phyloP scores from a whole-genome alignment of 2,329 filamentous ascomycete genomes.

The Fusarium miscanthi region DNA sequence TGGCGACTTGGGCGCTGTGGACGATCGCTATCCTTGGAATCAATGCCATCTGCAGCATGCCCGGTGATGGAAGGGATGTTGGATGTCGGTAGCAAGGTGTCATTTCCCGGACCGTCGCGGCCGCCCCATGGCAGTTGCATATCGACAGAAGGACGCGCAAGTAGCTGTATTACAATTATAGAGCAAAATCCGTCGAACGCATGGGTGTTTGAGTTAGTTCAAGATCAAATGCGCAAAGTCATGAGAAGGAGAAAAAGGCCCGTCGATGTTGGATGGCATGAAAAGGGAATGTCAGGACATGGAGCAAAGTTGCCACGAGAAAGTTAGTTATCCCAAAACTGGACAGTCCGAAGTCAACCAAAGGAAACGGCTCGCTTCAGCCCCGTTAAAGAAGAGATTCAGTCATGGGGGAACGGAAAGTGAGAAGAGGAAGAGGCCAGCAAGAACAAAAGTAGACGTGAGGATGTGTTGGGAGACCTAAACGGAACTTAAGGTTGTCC shows the following conservation, averaged over 20 bases:
- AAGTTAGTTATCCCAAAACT: conserved; percentile 6
- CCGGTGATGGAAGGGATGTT: conserved; percentile 50
- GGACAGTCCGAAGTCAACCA: conserved; percentile 22
- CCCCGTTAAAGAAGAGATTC: not conserved
- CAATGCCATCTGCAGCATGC: conserved; percentile 41
- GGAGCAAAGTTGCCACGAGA: conserved; percentile 24
- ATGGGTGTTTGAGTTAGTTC: conserved; percentile 34
- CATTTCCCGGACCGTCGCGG: conserved; percentile 47
- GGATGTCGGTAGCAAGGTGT: conserved; percentile 50
- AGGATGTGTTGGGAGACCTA: conserved; percentile 22
- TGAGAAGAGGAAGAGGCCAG: conserved; percentile 31
- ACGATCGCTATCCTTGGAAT: conserved; percentile 43
- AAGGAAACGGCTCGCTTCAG: conserved; percentile 27
- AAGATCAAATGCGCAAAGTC: conserved; percentile 38
- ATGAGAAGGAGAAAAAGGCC: conserved; percentile 34
- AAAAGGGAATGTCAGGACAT: conserved; percentile 33
- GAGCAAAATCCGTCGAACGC: conserved; percentile 28
- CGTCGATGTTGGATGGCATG: conserved; percentile 3
- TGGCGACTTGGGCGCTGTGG: conserved; percentile 50
- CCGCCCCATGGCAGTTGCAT: conserved; percentile 55
- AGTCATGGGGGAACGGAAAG: conserved; percentile 27
- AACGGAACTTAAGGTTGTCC: conserved; percentile 20
- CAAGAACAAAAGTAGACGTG: conserved; percentile 26
- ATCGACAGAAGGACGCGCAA: conserved; percentile 36
- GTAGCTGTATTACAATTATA: conserved; percentile 32